Conservation (phyloP, 192 early-diverging fungal genomes). For the Mortierella antarctica region DNA sequence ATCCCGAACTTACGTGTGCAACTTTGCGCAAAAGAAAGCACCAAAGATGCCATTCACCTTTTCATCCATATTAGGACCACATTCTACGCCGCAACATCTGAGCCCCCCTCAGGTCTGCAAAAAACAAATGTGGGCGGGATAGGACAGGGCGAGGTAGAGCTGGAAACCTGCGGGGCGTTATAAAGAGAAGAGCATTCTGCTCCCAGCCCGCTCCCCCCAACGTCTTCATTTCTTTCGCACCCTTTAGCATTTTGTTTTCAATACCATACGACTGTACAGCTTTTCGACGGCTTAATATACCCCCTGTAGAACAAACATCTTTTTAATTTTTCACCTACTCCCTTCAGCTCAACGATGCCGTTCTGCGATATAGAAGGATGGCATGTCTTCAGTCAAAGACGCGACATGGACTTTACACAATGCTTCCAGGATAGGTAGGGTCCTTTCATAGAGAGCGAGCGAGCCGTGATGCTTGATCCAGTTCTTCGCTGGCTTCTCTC, state of each 20-base stretch:
- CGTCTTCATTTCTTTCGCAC: not conserved
- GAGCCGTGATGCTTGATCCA: not conserved
- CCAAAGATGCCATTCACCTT: too few relatives aligned
- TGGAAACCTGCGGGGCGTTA: too few relatives aligned
- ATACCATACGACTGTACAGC: too few relatives aligned
- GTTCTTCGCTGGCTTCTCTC: not conserved
- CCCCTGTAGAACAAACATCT: not conserved
- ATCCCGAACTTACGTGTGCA: too few relatives aligned
- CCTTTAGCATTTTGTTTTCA: too few relatives aligned
- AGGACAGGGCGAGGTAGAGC: too few relatives aligned
- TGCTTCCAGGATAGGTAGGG: conserved; percentile 47
- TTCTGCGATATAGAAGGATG: conserved; percentile 46
- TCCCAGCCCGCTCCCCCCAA: not conserved
- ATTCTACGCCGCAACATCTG: too few relatives aligned
- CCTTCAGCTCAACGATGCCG: not conserved
- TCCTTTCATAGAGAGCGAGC: not conserved
- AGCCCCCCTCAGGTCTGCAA: too few relatives aligned
- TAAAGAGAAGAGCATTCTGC: not conserved
- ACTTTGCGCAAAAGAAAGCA: too few relatives aligned
- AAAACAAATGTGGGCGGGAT: too few relatives aligned
- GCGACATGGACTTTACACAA: conserved; percentile 42
- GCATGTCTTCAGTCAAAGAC: conserved; percentile 30
- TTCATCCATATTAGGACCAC: too few relatives aligned
- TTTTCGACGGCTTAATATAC: too few relatives aligned
- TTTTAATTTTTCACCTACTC: not conserved